These are phyloP conservation scores for Penicillium glabrum DNA, from an alignment of 2,329 filamentous ascomycete species.

Conservation along the genomic window DNA sequence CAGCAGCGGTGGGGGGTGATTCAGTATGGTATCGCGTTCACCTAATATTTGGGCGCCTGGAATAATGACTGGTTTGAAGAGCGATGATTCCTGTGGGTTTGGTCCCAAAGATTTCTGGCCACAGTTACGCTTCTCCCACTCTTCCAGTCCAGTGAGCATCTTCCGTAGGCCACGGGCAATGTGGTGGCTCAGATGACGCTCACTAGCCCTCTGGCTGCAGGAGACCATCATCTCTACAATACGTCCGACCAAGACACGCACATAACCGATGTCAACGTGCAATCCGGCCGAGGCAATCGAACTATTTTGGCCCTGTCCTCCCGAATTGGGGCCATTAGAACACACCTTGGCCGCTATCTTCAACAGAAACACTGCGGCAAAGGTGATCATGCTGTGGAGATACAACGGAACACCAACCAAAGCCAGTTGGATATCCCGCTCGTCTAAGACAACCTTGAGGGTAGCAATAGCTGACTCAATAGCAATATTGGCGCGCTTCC, in stretches of 20 bases:
- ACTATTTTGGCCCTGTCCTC: slow-evolving; percentile 36
- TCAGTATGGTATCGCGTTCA: slow-evolving; percentile 37
- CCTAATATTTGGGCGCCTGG: slow-evolving; percentile 38
- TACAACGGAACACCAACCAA: slow-evolving; percentile 47
- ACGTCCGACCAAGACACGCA: slow-evolving; percentile 35
- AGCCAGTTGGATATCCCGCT: slow-evolving; percentile 44
- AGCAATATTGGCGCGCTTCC: slow-evolving; percentile 46
- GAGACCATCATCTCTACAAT: slow-evolving; percentile 41
- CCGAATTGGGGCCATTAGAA: slow-evolving; percentile 31
- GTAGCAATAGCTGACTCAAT: slow-evolving; percentile 45
- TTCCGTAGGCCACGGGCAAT: slow-evolving; percentile 40
- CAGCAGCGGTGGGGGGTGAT: slow-evolving; percentile 35
- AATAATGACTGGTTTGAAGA: slow-evolving; percentile 39
- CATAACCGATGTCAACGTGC: slow-evolving; percentile 35
- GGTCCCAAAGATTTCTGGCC: slow-evolving; percentile 22
- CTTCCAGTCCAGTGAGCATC: slow-evolving; percentile 41
- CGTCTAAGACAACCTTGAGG: slow-evolving; percentile 43
- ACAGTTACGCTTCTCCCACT: slow-evolving; percentile 38
- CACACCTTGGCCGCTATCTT: slow-evolving; percentile 45
- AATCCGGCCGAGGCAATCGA: slow-evolving; percentile 40
- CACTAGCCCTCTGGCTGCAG: slow-evolving; percentile 39
- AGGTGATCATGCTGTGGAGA: slow-evolving; percentile 50
- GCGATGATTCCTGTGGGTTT: slow-evolving; percentile 28
- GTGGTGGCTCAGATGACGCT: slow-evolving; percentile 42
- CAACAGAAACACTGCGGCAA: slow-evolving; percentile 47